Conservation (phyloP, 2,329 filamentous ascomycete genomes). For the Alternaria sp. region DNA sequence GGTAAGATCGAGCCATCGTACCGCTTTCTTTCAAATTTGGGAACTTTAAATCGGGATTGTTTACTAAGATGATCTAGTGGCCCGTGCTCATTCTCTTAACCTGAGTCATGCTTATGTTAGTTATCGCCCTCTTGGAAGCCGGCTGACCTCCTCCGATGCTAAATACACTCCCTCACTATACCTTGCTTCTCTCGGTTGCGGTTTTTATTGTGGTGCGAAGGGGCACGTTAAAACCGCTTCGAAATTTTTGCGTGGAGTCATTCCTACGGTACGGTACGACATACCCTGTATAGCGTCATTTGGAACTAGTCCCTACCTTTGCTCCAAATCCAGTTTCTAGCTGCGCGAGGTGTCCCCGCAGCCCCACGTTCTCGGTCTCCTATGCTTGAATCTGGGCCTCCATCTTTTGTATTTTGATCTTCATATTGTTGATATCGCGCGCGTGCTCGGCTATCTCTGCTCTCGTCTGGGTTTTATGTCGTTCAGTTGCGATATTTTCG, state of each 20-base stretch:
- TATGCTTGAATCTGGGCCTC: conserved; percentile 4
- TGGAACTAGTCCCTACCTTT: background rate
- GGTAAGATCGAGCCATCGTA: background rate
- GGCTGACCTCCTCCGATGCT: background rate
- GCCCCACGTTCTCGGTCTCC: background rate
- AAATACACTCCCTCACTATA: background rate
- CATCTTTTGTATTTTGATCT: background rate
- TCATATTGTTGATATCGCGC: background rate
- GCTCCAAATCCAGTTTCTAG: background rate
- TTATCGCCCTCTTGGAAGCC: background rate
- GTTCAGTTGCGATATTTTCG: background rate
- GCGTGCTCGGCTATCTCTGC: background rate
- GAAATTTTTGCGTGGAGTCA: background rate
- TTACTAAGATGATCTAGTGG: conserved; percentile 1
- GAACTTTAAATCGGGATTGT: background rate
- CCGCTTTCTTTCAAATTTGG: background rate
- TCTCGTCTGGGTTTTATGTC: background rate
- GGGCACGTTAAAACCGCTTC: background rate
- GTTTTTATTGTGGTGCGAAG: background rate
- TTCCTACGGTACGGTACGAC: background rate
- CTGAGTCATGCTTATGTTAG: background rate
- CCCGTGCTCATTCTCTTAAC: background rate
- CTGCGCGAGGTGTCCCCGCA: background rate
- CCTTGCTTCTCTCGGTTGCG: background rate
- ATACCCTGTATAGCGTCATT: background rate